Percentiles rank a stretch among this genome's conserved stretches.
Evolutionary conservation across 495 filamentous ascomycete genomes (phyloP).

Genomic region (Neurospora pannonica): DNA sequence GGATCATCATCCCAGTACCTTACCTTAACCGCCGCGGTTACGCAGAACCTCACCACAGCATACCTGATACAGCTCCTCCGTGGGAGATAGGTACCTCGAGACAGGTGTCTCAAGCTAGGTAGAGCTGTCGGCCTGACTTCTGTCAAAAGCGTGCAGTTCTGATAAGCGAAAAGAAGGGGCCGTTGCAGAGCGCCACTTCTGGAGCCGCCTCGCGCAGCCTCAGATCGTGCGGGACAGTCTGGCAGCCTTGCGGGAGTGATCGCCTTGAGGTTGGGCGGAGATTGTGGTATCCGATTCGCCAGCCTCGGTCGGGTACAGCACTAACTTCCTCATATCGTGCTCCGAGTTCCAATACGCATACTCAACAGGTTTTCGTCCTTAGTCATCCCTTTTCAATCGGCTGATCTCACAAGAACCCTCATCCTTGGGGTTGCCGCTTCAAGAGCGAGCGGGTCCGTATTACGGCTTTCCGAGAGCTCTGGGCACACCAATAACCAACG

Average conservation of each 20-base stretch:
- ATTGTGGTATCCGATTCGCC: neutral
- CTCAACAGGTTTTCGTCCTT: neutral
- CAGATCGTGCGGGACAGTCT: neutral
- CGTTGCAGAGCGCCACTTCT: neutral
- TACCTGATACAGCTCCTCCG: neutral
- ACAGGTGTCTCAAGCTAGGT: neutral
- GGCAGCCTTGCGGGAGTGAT: neutral
- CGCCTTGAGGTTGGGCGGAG: neutral
- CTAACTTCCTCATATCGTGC: neutral
- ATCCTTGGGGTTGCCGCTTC: neutral
- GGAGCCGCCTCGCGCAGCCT: neutral
- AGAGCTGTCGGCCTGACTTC: neutral
- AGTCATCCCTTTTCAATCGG: neutral
- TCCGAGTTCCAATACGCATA: neutral
- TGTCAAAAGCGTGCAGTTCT: neutral
- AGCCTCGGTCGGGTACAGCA: neutral
- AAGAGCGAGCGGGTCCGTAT: neutral
- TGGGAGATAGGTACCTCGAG: neutral
- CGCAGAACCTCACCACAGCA: neutral
- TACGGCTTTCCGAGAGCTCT: neutral
- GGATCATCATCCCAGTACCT: neutral
- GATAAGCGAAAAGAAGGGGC: neutral
- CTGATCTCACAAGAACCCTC: neutral
- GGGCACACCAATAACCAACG: neutral
- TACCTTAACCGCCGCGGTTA: neutral